Conservation (phyloP, 805 yeast genomes). For the Zygoascus tannicola region DNA sequence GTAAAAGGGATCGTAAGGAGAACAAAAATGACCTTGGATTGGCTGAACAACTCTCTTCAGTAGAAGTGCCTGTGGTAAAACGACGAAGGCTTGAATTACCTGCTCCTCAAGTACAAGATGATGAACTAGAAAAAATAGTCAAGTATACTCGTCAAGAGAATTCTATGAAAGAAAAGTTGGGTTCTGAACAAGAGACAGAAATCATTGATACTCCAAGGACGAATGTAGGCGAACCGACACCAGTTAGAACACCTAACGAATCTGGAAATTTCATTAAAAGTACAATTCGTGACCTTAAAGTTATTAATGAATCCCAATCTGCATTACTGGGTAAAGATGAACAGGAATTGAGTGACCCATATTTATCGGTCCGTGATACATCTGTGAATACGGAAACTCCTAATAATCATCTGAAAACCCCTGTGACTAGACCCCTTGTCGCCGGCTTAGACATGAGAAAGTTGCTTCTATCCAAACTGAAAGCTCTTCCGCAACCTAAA, state of each 20-base stretch:
- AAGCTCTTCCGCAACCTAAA: slow-evolving; percentile 32
- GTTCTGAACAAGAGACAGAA: slow-evolving; percentile 1
- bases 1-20: slow-evolving; percentile 15
- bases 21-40: slow-evolving; percentile 24
- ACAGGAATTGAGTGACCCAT: slow-evolving; percentile 13
- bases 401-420: slow-evolving; percentile 2
- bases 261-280: slow-evolving; percentile 30
- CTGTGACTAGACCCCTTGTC: slow-evolving; percentile 11
- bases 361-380: neutral
- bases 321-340: slow-evolving; percentile 28
- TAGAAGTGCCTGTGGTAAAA: slow-evolving; percentile 28
- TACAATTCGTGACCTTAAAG: slow-evolving; percentile 30
- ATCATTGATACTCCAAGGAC: slow-evolving; percentile 12
- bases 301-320: slow-evolving; percentile 28
- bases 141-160: slow-evolving; percentile 20
- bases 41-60: slow-evolving; percentile 23
- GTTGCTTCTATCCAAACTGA: slow-evolving; percentile 11
- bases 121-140: slow-evolving; percentile 26
- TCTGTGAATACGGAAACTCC: slow-evolving; percentile 1
- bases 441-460: neutral
- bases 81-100: slow-evolving; percentile 33
- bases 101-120: slow-evolving; percentile 26
- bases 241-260: neutral
- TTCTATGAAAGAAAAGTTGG: slow-evolving; percentile 12
- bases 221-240: neutral